Percentiles rank a stretch among this genome's conserved stretches.
phyloP scores from a whole-genome alignment of 2,329 filamentous ascomycete species.

The Beauveria sp. region DNA sequence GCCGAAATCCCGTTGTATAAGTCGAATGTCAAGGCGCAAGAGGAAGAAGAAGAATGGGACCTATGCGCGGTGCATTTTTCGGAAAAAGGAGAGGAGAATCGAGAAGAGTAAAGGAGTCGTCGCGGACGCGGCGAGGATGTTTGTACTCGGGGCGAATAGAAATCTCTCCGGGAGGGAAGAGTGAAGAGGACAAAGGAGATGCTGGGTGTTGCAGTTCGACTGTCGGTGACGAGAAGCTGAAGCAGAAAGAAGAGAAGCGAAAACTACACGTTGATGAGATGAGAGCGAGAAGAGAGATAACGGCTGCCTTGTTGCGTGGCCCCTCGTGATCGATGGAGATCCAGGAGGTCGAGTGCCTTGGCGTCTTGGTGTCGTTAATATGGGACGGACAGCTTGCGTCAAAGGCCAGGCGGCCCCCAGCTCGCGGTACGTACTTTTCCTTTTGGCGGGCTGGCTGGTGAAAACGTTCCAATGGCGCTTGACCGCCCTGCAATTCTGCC shows the following conservation, averaged over 20 bases:
- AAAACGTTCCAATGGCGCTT: not conserved
- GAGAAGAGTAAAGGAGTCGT: not conserved
- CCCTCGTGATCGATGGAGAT: not conserved
- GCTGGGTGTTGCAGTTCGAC: not conserved
- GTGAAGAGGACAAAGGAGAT: too few relatives aligned
- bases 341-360: not conserved
- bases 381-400: not conserved
- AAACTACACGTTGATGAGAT: not conserved
- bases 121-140: not conserved
- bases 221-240: not conserved
- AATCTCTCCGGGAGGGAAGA: too few relatives aligned
- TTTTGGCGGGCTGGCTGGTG: not conserved
- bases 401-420: not conserved
- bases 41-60: not conserved
- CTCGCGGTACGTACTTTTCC: not conserved
- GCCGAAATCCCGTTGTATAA: not conserved
- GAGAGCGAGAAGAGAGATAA: not conserved
- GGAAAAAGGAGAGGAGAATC: not conserved
- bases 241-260: not conserved
- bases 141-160: not conserved
- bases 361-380: not conserved
- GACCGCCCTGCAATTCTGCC: slow-evolving; percentile 10
- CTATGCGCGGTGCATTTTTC: not conserved
- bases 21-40: not conserved
- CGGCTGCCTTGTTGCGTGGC: not conserved